phyloP scores from a whole-genome alignment of 139 green algal genomes.

The Coccomyxa sp. region DNA sequence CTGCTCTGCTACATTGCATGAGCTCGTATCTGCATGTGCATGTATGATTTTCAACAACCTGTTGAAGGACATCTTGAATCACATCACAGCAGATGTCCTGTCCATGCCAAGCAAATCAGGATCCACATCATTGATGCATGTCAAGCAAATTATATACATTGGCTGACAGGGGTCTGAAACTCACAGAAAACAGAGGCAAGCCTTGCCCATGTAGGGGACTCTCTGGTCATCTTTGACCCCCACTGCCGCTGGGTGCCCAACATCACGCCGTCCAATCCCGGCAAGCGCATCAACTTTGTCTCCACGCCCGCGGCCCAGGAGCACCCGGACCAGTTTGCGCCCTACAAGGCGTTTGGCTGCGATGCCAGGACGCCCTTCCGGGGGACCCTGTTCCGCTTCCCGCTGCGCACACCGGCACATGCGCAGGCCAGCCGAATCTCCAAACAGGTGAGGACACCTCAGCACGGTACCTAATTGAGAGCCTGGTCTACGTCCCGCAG shows the following conservation, averaged over 20 bases:
- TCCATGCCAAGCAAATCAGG: too few species aligned
- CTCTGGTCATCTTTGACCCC: slow-evolving; percentile 75
- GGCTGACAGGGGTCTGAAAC: too few species aligned
- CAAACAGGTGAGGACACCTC: slow-evolving; percentile 41
- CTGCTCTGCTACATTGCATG: too few species aligned
- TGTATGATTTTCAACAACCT: too few species aligned
- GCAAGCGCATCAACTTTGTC: slow-evolving; percentile 74
- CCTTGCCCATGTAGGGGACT: too few species aligned
- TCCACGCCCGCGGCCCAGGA: background rate
- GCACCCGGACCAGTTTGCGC: slow-evolving; percentile 29
- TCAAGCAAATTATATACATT: too few species aligned
- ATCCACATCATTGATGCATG: too few species aligned
- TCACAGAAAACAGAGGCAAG: too few species aligned
- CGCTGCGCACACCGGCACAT: slow-evolving; percentile 44
- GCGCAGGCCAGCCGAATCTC: slow-evolving; percentile 53
- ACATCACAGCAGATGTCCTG: too few species aligned
- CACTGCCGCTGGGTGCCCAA: slow-evolving; percentile 38
- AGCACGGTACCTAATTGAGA: background rate
- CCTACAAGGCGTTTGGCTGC: slow-evolving; percentile 35
- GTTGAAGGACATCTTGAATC: too few species aligned
- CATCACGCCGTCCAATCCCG: slow-evolving; percentile 37
- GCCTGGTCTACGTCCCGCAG: background rate
- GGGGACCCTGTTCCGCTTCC: slow-evolving; percentile 72
- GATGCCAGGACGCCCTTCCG: slow-evolving; percentile 38
- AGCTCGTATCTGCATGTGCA: too few species aligned